Conservation (phyloP, 306 rosid genomes). For the Ochetophila trinervis region DNA sequence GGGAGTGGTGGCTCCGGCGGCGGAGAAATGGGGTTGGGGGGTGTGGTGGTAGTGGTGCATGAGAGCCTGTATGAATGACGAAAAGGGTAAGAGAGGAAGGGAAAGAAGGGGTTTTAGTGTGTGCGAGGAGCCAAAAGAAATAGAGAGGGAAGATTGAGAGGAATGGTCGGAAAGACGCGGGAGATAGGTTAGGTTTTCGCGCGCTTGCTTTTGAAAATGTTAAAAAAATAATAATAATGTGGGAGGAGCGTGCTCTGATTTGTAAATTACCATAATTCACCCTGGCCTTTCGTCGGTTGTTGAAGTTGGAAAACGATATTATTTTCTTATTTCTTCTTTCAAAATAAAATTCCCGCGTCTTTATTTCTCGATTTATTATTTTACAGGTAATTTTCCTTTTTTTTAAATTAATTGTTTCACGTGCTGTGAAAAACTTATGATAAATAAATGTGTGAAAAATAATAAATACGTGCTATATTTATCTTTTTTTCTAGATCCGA, state of each 20-base stretch:
- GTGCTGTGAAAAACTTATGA: too few species aligned
- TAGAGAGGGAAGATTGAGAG: neutral
- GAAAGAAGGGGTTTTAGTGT: conserved; percentile 44
- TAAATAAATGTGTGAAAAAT: too few species aligned
- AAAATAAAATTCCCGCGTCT: too few species aligned
- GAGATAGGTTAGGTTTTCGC: conserved; percentile 29
- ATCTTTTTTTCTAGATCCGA: too few species aligned
- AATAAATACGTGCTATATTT: too few species aligned
- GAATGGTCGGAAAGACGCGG: conserved; percentile 22
- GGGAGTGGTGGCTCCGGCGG: conserved; percentile 18
- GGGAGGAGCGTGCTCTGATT: conserved; percentile 10
- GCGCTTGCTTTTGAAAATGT: conserved; percentile 40
- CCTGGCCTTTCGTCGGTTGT: neutral
- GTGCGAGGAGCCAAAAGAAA: conserved; percentile 14
- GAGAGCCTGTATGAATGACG: neutral
- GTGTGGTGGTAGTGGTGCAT: conserved; percentile 43
- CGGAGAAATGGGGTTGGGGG: conserved; percentile 30
- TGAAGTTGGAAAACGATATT: neutral
- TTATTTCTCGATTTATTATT: too few species aligned
- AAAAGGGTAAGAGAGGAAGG: conserved; percentile 9
- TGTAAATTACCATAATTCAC: conserved; percentile 4
- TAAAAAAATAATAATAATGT: neutral
- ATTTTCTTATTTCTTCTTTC: neutral
- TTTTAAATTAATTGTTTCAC: too few species aligned
- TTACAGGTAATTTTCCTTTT: too few species aligned